phyloP scores from a whole-genome alignment of 768 basidiomycete genomes.

The Leccinum pellstonianum region DNA sequence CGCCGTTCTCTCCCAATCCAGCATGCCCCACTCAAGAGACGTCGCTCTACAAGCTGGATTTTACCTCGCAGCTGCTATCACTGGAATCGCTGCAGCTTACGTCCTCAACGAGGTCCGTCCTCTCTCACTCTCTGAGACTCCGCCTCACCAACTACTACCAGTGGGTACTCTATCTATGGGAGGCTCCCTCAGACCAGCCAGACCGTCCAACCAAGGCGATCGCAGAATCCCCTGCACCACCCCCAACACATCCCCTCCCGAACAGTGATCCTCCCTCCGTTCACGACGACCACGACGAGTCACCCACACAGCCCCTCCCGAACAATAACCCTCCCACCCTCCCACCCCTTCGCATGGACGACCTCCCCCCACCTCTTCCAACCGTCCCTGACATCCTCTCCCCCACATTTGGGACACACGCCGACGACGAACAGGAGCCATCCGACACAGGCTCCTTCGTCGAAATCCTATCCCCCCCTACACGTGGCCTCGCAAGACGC shows the following conservation, averaged over 20 bases:
- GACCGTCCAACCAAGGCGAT: no score
- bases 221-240: no score
- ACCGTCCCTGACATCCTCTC: slow-evolving; percentile 2
- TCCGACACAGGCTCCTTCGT: slow-evolving; percentile 16
- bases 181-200: not conserved
- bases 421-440: not conserved
- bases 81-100: slow-evolving; percentile 24
- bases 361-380: slow-evolving; percentile 13
- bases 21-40: slow-evolving; percentile 13
- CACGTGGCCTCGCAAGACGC: slow-evolving; percentile 9
- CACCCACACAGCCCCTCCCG: not conserved
- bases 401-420: not conserved
- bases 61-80: slow-evolving; percentile 13
- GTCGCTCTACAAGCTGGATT: slow-evolving; percentile 11
- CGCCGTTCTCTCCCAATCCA: not conserved
- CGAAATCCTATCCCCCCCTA: slow-evolving; percentile 24
- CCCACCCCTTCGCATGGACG: slow-evolving; percentile 7
- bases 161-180: slow-evolving; percentile 15
- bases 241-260: no score
- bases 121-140: not conserved
- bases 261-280: no score
- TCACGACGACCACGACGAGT: not conserved
- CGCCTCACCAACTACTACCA: not conserved
- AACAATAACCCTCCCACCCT: not conserved
- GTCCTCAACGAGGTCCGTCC: slow-evolving; percentile 17